phyloP scores from a whole-genome alignment of 768 basidiomycete species.

The Russula ochroleuca region DNA sequence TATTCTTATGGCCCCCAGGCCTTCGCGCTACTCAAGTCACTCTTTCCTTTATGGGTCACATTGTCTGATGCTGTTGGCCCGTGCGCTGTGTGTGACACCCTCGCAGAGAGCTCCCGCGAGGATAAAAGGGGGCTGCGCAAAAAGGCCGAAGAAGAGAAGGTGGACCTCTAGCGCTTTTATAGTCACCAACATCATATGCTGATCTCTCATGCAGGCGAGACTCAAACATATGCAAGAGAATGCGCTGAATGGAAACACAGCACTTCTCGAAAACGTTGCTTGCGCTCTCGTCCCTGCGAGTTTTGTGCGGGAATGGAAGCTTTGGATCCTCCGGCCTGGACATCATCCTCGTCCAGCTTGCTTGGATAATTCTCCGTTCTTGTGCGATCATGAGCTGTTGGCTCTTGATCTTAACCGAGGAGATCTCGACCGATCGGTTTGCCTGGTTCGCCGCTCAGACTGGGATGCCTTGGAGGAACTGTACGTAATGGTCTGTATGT shows the following conservation, averaged over 20 bases:
- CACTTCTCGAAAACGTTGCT: conserved; percentile 45
- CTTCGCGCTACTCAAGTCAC: conserved; percentile 44
- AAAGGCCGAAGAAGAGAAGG: conserved; percentile 78
- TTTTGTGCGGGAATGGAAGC: conserved; percentile 65
- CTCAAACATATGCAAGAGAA: conserved; percentile 61
- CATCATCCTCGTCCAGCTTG: conserved; percentile 53
- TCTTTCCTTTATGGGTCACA: conserved; percentile 67
- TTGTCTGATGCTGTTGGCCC: conserved; percentile 45
- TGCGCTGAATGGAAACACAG: conserved; percentile 43
- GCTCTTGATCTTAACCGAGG: conserved; percentile 61
- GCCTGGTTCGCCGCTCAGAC: conserved; percentile 55
- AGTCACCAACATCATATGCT: not conserved
- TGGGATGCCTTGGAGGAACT: conserved; percentile 59
- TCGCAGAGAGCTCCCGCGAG: conserved; percentile 51
- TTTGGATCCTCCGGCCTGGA: conserved; percentile 60
- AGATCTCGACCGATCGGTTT: conserved; percentile 55
- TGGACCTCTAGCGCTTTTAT: conserved; percentile 27
- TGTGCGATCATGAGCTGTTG: conserved; percentile 65
- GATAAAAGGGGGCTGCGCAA: conserved; percentile 59
- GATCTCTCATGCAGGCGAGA: conserved; percentile 43
- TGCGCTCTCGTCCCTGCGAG: conserved; percentile 56
- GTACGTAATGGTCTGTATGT: conserved; percentile 40
- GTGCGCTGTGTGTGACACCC: conserved; percentile 62
- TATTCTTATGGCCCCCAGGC: conserved; percentile 42
- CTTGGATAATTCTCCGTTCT: conserved; percentile 56